phyloP scores from a whole-genome alignment of 371 early-diverging fungal species.

The Apophysomyces trapeziformis region DNA sequence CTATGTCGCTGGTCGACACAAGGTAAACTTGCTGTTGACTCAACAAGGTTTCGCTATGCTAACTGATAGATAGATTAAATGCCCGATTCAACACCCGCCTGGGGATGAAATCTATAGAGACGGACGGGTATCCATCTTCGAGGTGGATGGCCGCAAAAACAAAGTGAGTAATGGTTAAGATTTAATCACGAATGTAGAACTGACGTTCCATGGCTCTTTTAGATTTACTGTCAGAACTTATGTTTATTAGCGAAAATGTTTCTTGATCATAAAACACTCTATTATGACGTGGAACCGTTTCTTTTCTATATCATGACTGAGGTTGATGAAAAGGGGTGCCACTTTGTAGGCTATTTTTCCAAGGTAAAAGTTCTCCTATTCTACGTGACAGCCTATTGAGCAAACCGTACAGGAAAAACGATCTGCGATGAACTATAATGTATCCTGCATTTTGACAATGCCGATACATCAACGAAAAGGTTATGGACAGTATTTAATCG shows the following conservation, averaged over 20 bases:
- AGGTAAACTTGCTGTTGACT: conserved; percentile 32
- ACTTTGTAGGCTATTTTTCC: conserved; percentile 97
- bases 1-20: conserved; percentile 66
- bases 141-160: conserved; percentile 90
- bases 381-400: background rate
- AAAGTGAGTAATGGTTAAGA: conserved; percentile 38
- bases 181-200: background rate
- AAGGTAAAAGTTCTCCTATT: conserved; percentile 57
- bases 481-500: conserved; percentile 94
- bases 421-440: conserved; percentile 85
- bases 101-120: conserved; percentile 95
- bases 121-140: conserved; percentile 77
- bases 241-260: conserved; percentile 97
- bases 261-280: conserved; percentile 98
- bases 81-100: conserved; percentile 84
- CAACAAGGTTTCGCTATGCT: background rate
- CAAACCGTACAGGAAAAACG: conserved; percentile 79
- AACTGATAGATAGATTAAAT: conserved; percentile 50
- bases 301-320: conserved; percentile 95
- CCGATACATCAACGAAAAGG: conserved; percentile 96
- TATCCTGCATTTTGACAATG: conserved; percentile 96
- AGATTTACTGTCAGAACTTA: conserved; percentile 92
- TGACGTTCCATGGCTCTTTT: background rate
- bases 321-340: conserved; percentile 77
- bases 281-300: conserved; percentile 99